phyloP scores from a whole-genome alignment of 345 rosid species.

The Nasturtium officinale region DNA sequence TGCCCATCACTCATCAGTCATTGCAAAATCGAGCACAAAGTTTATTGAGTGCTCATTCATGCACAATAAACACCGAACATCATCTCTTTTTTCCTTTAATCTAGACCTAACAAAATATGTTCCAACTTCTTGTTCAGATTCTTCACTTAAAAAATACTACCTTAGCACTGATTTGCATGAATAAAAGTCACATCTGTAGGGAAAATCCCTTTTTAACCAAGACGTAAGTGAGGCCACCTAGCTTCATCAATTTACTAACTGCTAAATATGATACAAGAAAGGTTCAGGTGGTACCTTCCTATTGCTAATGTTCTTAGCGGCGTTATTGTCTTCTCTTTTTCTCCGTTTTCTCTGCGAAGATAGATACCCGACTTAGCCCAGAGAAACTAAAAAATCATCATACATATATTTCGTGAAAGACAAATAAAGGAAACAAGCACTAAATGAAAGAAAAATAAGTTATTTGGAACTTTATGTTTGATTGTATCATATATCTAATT shows the following conservation, averaged over 20 bases:
- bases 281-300: conserved; percentile 61
- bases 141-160: background rate
- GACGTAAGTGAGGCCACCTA: background rate
- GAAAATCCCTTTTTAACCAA: background rate
- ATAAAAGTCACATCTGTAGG: background rate
- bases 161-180: background rate
- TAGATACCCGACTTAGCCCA: conserved; percentile 28
- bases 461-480: conserved; percentile 9
- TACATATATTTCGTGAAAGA: conserved; percentile 1
- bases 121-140: background rate
- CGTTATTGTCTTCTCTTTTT: conserved; percentile 65
- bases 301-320: conserved; percentile 59
- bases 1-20: conserved; percentile 11
- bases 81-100: conserved; percentile 1
- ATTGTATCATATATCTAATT: conserved; percentile 26
- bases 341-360: conserved; percentile 77
- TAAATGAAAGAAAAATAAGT: conserved; percentile 10
- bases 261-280: background rate
- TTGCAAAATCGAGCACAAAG: conserved; percentile 9
- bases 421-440: conserved; percentile 22
- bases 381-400: conserved; percentile 14
- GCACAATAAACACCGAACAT: background rate
- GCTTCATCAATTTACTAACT: background rate
- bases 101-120: conserved; percentile 7
- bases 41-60: background rate